Evolutionary conservation across 441 rosid genomes (phyloP), one percentile per base, ranked within the genome.

Genomic region (Codiaeum variegatum): DNA sequence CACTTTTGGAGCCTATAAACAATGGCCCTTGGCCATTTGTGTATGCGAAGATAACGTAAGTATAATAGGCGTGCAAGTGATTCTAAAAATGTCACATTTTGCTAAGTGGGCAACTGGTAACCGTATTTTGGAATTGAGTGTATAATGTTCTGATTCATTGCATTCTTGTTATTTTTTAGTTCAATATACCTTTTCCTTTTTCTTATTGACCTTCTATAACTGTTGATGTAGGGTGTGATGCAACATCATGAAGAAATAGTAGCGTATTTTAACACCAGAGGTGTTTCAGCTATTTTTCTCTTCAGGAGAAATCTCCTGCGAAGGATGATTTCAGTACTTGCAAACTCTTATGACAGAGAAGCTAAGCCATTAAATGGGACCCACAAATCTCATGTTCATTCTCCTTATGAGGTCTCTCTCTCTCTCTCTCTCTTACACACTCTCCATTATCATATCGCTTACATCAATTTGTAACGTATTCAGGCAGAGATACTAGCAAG

Each of bases 361-460:
- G 88, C 80, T 44, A 90, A 87, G 85, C 84, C 63, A 62, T 79
- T 92, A 46, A 92, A 92, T 46, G 99, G 96, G 56, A 94, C 94
- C 62, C 99, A 92, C 85, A 92, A 92, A 81, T 94, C 99, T 72
- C 98, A 94, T 42, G 93, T 88, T 76, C 99, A 92, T 85, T 94
- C 98, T 32, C 88, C 85, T 34, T 82, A 75, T 26, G 99, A 92
- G 97, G 99, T 89, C 28, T 54, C 46, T 34, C 69, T 52, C 51
- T 78, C 67, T 51, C 47, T 36, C 69, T 58, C 56, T 31, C 55
- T 47, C 40, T 29, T 73, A 44, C 71, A 9, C 24, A 56, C 69
- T 29, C 32, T 19, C 28, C 0, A 21, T 49, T 40, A 6, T 18
- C 21, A 21, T 34, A n/a, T 31, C 51, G 46, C 66, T 75, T 24